A percentile compares a stretch with the other conserved stretches of the same genome.
Conservation (phyloP, 1,284 basidiomycete genomes). For the Rhizoctonia solani region DNA sequence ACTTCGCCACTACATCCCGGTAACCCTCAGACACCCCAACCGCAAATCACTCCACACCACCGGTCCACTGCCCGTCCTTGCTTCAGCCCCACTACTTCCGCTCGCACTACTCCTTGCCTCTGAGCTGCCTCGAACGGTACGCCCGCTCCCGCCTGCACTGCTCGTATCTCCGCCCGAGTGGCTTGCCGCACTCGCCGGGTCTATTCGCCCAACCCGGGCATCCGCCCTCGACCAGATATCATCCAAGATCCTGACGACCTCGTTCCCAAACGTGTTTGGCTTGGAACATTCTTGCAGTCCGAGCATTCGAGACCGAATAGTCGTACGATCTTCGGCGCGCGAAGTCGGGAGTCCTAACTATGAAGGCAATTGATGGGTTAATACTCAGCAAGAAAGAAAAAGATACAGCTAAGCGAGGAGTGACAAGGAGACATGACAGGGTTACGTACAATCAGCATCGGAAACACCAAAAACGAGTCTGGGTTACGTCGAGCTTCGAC, state of each 20-base stretch:
- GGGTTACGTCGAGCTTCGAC: background rate
- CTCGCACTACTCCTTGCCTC: no score
- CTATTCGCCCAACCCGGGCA: no score
- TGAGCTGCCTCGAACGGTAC: no score
- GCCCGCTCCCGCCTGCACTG: no score
- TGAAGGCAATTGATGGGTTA: background rate
- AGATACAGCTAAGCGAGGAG: no score
- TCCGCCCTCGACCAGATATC: background rate
- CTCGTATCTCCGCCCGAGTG: no score
- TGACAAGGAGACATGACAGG: no score
- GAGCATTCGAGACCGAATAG: background rate
- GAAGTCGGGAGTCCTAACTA: background rate
- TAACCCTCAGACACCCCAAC: background rate
- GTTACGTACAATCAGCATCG: background rate
- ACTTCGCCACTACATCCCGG: conserved; percentile 1
- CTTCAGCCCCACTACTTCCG: background rate
- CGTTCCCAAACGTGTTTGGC: background rate
- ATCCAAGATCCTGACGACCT: background rate
- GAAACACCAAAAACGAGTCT: conserved; percentile 1
- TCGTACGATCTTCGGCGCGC: background rate
- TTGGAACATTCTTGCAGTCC: background rate
- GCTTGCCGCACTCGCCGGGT: no score
- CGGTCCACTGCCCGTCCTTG: background rate
- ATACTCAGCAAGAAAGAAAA: background rate
- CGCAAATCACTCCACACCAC: background rate